Evolutionary conservation across 768 basidiomycete genomes (phyloP), one percentile per base, ranked within the genome.

Genomic region (Auricularia heimuer): DNA sequence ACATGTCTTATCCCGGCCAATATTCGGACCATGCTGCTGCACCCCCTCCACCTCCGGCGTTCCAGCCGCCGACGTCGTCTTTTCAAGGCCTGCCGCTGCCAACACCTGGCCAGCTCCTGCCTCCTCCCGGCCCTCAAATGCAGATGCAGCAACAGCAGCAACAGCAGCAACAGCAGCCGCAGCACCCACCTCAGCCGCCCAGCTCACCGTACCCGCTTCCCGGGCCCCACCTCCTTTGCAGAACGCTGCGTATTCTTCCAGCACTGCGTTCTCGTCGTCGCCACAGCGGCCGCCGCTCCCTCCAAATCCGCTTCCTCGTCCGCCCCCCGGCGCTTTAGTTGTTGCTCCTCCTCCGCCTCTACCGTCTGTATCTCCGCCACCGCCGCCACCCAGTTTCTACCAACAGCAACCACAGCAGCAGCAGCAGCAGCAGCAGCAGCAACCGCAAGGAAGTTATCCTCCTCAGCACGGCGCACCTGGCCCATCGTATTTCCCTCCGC

Each of bases 401-500:
- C 67, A 69, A 47, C 45, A 47, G 37, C 64, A 51, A 33, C 36
- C 24, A 16, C 64, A 63, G 45, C 64, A 65, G 51, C 63, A 61
- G 47, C 68, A 63, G 45, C 64, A 65, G 51, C 63, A 61, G 47
- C 68, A 64, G 54, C 63, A 39, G 24, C 62, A 61, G 18, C 65
- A 61, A 14, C 65, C 62, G 39, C 54, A 54, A 45, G 54, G 62
- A 11, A 45, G 62, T 18, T 63, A 66, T 35, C 61, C 63, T 56
- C 33, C 24, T 3, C 33, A 45, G 24, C 44, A 42, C 16, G 7
- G 39, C 29, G 8, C 54, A 11, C 64, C 60, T 8, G 61, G 61
- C 54, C 54, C 10, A n/a, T 60, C 56, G 33, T 60, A 60, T 18
- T 34, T n/a, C 14, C 29, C 29, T 11, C 44, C 65, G 7, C 64